phyloP scores from a whole-genome alignment of 345 rosid species.

The Murraya paniculata region DNA sequence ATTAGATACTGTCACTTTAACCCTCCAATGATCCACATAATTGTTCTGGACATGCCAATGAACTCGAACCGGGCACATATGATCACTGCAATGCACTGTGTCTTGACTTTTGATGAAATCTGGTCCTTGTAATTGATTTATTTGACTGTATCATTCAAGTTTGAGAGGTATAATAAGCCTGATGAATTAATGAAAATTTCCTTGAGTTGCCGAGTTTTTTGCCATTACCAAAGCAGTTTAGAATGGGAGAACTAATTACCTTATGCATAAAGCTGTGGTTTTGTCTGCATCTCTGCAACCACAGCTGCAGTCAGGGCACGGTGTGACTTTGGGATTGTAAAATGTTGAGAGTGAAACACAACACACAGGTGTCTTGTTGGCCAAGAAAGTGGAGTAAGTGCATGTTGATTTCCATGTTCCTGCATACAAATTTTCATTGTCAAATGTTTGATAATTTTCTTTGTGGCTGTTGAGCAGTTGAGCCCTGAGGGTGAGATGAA shows the following conservation, averaged over 20 bases:
- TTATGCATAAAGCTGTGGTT: conserved; percentile 35
- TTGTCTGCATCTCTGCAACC: conserved; percentile 51
- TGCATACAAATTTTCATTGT: conserved; percentile 15
- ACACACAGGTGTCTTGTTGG: conserved; percentile 41
- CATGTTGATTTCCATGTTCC: conserved; percentile 71
- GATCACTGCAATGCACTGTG: conserved; percentile 50
- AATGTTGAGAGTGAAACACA: conserved; percentile 65
- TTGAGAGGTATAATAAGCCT: neutral
- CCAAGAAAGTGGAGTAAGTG: conserved; percentile 51
- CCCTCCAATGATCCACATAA: conserved; percentile 46
- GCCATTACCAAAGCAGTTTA: neutral
- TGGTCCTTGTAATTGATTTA: conserved; percentile 5
- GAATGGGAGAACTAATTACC: conserved; percentile 21
- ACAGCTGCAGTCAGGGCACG: conserved; percentile 57
- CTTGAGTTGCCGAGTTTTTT: neutral
- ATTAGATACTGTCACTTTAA: conserved; percentile 53
- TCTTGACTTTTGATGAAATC: conserved; percentile 17
- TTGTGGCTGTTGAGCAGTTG: neutral
- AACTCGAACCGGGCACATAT: conserved; percentile 51
- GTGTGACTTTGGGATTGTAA: conserved; percentile 46
- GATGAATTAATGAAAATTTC: neutral
- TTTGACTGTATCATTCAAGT: conserved; percentile 26
- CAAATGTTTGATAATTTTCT: neutral
- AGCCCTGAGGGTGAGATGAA: neutral
- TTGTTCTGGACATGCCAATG: conserved; percentile 64